phyloP scores from a whole-genome alignment of 169 alveolate species.

The Cryptosporidium sp. region DNA sequence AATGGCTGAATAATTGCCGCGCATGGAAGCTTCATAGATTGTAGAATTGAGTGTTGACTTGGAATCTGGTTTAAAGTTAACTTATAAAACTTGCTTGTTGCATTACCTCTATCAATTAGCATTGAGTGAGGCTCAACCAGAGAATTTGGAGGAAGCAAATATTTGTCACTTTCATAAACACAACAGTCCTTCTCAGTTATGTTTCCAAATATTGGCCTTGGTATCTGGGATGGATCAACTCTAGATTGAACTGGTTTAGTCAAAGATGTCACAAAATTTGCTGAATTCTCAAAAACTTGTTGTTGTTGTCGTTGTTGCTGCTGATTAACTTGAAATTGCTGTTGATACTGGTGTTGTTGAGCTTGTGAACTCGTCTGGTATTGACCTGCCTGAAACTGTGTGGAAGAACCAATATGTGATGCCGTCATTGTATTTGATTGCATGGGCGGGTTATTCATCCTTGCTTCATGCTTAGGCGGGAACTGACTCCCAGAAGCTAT shows the following conservation, averaged over 20 bases:
- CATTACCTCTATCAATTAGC: conserved; percentile 57
- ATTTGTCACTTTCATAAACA: conserved; percentile 69
- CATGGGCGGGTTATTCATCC: background rate
- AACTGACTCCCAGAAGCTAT: background rate
- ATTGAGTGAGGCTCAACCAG: conserved; percentile 27
- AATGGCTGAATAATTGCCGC: conserved; percentile 69
- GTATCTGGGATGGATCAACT: conserved; percentile 74
- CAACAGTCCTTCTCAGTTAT: conserved; percentile 52
- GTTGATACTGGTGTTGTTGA: background rate
- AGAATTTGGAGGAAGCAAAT: conserved; percentile 52
- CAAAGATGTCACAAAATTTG: conserved; percentile 42
- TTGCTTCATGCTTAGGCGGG: background rate
- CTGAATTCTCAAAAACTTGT: background rate
- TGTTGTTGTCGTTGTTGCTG: conserved; percentile 10
- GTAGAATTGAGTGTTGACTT: conserved; percentile 64
- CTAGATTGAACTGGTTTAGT: conserved; percentile 67
- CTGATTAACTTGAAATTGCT: too few species aligned
- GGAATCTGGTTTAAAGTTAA: conserved; percentile 67
- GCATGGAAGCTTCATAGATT: conserved; percentile 71
- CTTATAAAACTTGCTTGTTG: conserved; percentile 53
- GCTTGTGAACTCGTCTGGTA: background rate
- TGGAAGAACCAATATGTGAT: background rate
- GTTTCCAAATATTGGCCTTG: conserved; percentile 66
- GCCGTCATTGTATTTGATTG: background rate
- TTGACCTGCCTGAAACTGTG: background rate